phyloP scores from a whole-genome alignment of 225 moss, liverwort and hornwort genomes.

The Physcomitrium patens region DNA sequence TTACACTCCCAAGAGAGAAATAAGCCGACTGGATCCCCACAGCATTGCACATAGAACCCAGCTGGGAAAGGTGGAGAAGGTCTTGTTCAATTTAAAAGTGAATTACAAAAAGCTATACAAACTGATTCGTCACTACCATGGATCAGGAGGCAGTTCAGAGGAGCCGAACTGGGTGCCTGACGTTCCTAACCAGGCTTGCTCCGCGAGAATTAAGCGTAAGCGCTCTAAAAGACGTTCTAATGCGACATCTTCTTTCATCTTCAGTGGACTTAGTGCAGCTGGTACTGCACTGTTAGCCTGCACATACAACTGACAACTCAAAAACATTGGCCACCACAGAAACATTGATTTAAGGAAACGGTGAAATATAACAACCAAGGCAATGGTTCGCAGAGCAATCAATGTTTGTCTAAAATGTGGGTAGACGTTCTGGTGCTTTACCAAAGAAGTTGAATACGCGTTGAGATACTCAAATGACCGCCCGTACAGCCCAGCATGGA shows the following conservation, averaged over 20 bases:
- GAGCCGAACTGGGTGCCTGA: constrained; percentile 61
- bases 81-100: constrained; percentile 24
- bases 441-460: constrained; percentile 44
- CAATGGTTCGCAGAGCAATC: not conserved
- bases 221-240: constrained; percentile 71
- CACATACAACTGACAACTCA: constrained; percentile 15
- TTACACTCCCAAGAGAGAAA: no score
- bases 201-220: constrained; percentile 72
- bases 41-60: no score
- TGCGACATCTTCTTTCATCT: constrained; percentile 36
- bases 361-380: not conserved
- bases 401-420: not conserved
- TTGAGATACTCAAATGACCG: constrained; percentile 75
- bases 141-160: constrained; percentile 80
- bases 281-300: constrained; percentile 23
- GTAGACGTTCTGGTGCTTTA: not conserved
- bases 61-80: not conserved
- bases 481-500: constrained; percentile 64
- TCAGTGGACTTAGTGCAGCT: constrained; percentile 18
- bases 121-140: constrained; percentile 63
- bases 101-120: constrained; percentile 1
- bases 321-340: not conserved
- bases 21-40: no score
- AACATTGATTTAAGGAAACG: no score
- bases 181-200: constrained; percentile 60